Base-by-base conservation (phyloP, 257 asterid species). In the Lavandula angustifolia region DNA sequence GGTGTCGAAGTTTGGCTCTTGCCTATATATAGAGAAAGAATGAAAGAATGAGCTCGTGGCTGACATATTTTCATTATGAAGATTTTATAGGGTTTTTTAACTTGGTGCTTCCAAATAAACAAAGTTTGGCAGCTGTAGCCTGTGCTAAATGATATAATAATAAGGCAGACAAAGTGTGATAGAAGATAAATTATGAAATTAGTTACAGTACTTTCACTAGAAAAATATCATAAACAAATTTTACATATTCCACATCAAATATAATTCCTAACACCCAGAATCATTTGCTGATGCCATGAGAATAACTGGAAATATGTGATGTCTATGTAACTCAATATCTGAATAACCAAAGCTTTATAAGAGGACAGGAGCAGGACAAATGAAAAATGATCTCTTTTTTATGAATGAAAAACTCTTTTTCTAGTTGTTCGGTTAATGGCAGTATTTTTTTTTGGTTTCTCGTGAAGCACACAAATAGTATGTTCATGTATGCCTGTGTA, bases 1-100 rank as follows among this genome's bases (percentile, higher is more conserved):
- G 97, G 75, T 90, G 99, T 66, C 99, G 94, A 79, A 94, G 99
- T 75, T 90, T 94, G 64, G 91, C 38, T 72, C 99, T 84, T 59
- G 97, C 94, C 97, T 94, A 80, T 44, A 61, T 3, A 60, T 44
- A 60, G 46, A 70, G 69, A 73, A 65, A 59, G 61, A 58, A 51
- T 40, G 52, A 18, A 49, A 9, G 49, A 35, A 33, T 73, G 52
- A 78, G 62, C 55, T 61, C 56, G 54, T 12, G 41, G 73, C 40
- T 60, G 66, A 40, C 62, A 60, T 54, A 60, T 56, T 49, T 56
- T 52, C 44, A 66, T n/a, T 27, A 38, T 34, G 58, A 47, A 7
- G 16, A 29, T 18, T 33, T 68, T 13, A 17, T 18, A 22, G n/a
- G 4, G 8, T 9, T 33, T 31, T 64, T 33, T 56, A 44, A 35